Evolutionary conservation across 2,329 filamentous ascomycete species (phyloP).

Genomic region (Chaetomiaceae sp.): DNA sequence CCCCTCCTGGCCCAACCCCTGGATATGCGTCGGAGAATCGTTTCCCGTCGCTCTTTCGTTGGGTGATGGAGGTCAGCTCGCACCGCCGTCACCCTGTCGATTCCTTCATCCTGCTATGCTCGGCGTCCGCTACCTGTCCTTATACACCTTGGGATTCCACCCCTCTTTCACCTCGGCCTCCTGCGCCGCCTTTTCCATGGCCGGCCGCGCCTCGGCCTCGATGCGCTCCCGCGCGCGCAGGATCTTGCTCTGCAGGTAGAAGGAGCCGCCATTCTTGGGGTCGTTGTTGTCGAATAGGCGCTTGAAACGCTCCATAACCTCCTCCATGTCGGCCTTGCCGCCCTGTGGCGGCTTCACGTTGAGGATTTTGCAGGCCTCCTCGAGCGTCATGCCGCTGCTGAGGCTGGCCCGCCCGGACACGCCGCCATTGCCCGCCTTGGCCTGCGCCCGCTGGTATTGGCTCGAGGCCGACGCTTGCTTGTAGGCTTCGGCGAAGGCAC

Average conservation of each 20-base stretch:
- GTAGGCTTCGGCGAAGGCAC: conserved; percentile 90
- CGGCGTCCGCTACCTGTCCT: conserved; percentile 58
- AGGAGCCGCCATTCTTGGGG: conserved; percentile 91
- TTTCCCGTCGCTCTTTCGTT: background rate
- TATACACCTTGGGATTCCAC: conserved; percentile 94
- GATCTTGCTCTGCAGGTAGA: conserved; percentile 97
- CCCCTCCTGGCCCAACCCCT: background rate
- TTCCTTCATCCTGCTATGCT: background rate
- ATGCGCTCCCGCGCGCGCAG: conserved; percentile 86
- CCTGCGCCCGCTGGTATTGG: conserved; percentile 71
- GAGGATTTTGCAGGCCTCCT: conserved; percentile 95
- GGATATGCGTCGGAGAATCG: background rate
- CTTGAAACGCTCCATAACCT: conserved; percentile 86
- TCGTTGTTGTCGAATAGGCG: conserved; percentile 91
- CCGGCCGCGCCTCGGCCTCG: conserved; percentile 76
- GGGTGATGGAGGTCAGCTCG: background rate
- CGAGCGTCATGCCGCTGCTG: conserved; percentile 76
- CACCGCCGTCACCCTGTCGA: background rate
- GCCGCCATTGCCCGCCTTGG: conserved; percentile 49
- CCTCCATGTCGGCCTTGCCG: conserved; percentile 72
- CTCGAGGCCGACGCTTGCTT: conserved; percentile 88
- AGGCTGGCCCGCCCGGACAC: conserved; percentile 41
- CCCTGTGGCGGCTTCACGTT: conserved; percentile 86
- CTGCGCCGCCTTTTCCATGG: conserved; percentile 63
- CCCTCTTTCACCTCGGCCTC: conserved; percentile 79